Base-by-base conservation (phyloP, 1,284 basidiomycete genomes). In the Heterobasidion irregulare region DNA sequence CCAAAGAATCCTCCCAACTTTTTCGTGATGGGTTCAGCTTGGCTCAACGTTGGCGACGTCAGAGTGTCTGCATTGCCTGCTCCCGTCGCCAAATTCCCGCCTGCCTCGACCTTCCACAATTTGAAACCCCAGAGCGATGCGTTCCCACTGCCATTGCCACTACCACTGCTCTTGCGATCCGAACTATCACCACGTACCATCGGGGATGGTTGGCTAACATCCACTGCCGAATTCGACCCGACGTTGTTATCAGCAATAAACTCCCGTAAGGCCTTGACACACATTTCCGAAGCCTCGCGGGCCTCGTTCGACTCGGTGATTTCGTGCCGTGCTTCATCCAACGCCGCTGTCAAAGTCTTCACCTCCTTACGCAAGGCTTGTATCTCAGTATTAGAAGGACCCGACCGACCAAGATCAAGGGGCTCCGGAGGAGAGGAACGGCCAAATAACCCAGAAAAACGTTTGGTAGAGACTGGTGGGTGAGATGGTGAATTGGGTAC, bases 211-310 rank as follows among this genome's bases (percentile, higher is more conserved):
- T 13, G 10, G 33, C 71, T 62, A 9, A 67, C 58, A 9, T 63
- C 61, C 36, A 61, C 61, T 5, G 60, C 54, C 43, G 68, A 65
- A 32, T 72, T 62, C 55, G 68, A 65, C 4, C 80, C 80, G 44
- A 88, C 74, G 53, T 81, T 82, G 64, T 86, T 81, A 61, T 89
- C 84, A 19, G 84, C 82, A 62, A 97, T 94, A 66, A 93, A 97
- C 55, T 86, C 87, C 43, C 92, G 78, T 38, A 97, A 72, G 0
- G 89, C 89, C 55, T 81, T 82, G 58, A 90, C 83, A 65, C 92
- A 94, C 2, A 79, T 80, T 61, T 97, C 93, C n/a, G 86, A 90
- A 8, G 94, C 94, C 63, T 90, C 83, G 47, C 83, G 78, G 2
- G 90, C 92, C 67, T 97, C 94, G 57, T 82, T 86, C 1, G 86